Evolutionary conservation across 768 basidiomycete genomes (phyloP), one percentile per base, ranked within the genome.

Genomic region (Russula sp.): DNA sequence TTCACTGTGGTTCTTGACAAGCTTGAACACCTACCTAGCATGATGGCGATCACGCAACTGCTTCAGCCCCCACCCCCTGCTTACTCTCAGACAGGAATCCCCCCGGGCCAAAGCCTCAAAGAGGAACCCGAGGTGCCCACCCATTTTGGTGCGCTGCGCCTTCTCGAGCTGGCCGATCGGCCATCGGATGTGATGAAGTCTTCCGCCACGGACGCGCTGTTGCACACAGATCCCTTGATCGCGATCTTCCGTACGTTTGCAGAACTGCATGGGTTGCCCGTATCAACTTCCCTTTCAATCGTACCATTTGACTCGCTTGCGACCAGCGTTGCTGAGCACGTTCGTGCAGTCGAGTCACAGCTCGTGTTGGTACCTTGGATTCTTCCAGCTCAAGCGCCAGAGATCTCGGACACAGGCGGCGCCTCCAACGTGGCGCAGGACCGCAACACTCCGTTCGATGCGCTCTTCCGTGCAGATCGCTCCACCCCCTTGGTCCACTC

Each of bases 1-100:
- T 90, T 95, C 74, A 87, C 88, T 0, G 83, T 98, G 62, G 85
- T 98, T 18, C 80, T 98, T 18, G 93, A 96, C 71, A 91, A 86
- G 70, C 76, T 95, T 51, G 96, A 97, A 68, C 90, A 94, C 70
- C 71, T 98, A 0, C 87, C 94, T 0, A 83, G 88, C 9, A 85
- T 92, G 73, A 95, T 99, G 93, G 83, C 90, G 0, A 76, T 99
- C 58, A 84, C 90, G 0, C 89, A 95, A 69, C 83, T 98, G 58
- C 76, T 98, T 45, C 85, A 86, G 29, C 73, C 78, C 1, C 70
- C 73, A 0, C 67, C 70, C 7, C 38, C 59, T 0, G 43, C 56
- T 5, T 55, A 61, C 29, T 20, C 45, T 29, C 54, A 53, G 16
- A 58, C 61, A 53, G 58, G 66, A 25, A 29, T 36, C 8, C 18